Percentiles rank a stretch among this genome's conserved stretches.
phyloP scores from a whole-genome alignment of 139 green algal species.

The Coccomyxa sp. region DNA sequence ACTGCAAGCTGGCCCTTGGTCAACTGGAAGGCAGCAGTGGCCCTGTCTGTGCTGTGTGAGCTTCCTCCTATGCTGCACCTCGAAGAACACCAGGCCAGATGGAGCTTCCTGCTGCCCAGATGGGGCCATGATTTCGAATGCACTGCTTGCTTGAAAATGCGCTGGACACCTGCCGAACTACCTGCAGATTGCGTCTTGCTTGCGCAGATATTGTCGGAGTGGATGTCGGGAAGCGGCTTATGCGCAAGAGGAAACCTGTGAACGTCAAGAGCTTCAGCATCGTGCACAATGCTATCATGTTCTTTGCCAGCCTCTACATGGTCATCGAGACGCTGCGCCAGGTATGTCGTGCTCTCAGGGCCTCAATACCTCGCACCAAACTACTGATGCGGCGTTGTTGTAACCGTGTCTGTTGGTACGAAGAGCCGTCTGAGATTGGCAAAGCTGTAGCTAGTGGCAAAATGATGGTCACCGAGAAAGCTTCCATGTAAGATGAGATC shows the following conservation, averaged over 20 bases:
- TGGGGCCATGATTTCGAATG: too few species aligned
- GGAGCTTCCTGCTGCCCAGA: background rate
- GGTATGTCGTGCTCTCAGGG: background rate
- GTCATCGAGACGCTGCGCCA: slow-evolving; percentile 23
- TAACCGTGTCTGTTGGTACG: too few species aligned
- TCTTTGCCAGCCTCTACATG: slow-evolving; percentile 32
- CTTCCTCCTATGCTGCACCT: background rate
- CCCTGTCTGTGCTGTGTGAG: slow-evolving; percentile 24
- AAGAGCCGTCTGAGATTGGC: too few species aligned
- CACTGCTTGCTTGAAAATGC: background rate
- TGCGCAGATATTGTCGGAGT: slow-evolving; percentile 31
- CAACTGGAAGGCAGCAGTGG: slow-evolving; percentile 13
- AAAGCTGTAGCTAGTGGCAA: too few species aligned
- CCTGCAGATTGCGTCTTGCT: too few species aligned
- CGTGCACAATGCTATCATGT: slow-evolving; percentile 40
- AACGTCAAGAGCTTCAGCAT: slow-evolving; percentile 27
- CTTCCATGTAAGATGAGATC: too few species aligned
- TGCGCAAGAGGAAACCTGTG: slow-evolving; percentile 32
- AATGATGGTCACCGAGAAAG: too few species aligned
- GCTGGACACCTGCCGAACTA: too few species aligned
- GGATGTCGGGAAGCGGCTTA: slow-evolving; percentile 19
- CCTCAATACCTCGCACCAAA: background rate
- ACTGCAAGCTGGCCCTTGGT: slow-evolving; percentile 28
- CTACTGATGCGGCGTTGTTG: background rate
- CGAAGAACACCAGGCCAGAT: background rate